phyloP scores from a whole-genome alignment of 2,329 filamentous ascomycete species.

The Boeremia exigua region DNA sequence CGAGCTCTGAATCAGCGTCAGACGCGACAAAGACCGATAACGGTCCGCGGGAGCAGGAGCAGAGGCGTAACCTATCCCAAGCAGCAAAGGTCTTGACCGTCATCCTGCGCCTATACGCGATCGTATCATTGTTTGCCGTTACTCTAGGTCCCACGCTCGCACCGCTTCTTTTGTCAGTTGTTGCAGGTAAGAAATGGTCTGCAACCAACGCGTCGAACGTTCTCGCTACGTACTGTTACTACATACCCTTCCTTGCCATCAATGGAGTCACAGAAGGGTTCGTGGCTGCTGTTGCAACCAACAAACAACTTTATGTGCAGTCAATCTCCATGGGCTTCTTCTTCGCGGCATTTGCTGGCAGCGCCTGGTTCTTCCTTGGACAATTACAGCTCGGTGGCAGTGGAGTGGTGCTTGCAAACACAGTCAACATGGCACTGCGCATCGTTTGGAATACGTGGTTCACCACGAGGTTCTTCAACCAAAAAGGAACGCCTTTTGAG shows the following conservation, averaged over 20 bases:
- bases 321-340: constrained; percentile 85
- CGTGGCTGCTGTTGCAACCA: constrained; percentile 82
- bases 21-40: background rate
- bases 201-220: constrained; percentile 74
- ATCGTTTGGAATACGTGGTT: constrained; percentile 82
- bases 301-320: constrained; percentile 76
- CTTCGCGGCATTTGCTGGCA: constrained; percentile 74
- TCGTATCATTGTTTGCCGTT: constrained; percentile 73
- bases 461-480: constrained; percentile 57
- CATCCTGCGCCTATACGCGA: constrained; percentile 74
- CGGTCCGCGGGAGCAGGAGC: constrained; percentile 14
- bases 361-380: constrained; percentile 77
- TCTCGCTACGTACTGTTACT: constrained; percentile 84
- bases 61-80: constrained; percentile 43
- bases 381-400: constrained; percentile 73
- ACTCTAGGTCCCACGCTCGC: constrained; percentile 77
- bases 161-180: constrained; percentile 72
- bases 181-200: constrained; percentile 81
- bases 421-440: constrained; percentile 85
- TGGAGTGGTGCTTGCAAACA: constrained; percentile 86
- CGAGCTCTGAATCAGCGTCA: constrained; percentile 39
- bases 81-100: constrained; percentile 62
- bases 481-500: constrained; percentile 26
- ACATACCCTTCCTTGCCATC: constrained; percentile 88
- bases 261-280: constrained; percentile 95